A percentile compares a stretch with the other conserved stretches of the same genome.
phyloP scores from a whole-genome alignment of 2,329 filamentous ascomycete genomes.

The Coniochaeta sp. region DNA sequence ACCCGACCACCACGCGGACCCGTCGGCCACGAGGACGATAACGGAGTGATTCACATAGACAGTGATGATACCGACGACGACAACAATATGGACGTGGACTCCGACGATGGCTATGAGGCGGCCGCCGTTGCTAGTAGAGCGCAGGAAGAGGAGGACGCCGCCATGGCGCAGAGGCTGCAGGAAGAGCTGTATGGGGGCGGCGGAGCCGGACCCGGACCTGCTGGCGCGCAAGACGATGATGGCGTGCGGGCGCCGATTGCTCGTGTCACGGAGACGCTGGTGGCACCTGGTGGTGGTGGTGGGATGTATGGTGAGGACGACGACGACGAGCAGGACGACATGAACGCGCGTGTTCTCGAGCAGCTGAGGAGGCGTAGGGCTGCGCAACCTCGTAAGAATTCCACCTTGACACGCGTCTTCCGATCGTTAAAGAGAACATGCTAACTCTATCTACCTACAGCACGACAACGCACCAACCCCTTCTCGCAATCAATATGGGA shows the following conservation, averaged over 20 bases:
- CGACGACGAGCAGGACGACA: slow-evolving; percentile 45
- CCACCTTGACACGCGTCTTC: no score
- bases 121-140: slow-evolving; percentile 37
- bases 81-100: slow-evolving; percentile 24
- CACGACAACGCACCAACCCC: slow-evolving; percentile 20
- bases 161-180: slow-evolving; percentile 84
- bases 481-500: slow-evolving; percentile 32
- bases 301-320: slow-evolving; percentile 39
- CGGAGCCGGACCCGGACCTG: neutral
- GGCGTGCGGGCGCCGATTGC: slow-evolving; percentile 85
- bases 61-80: slow-evolving; percentile 62
- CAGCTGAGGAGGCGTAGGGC: slow-evolving; percentile 49
- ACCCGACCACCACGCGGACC: slow-evolving; percentile 16
- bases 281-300: slow-evolving; percentile 52
- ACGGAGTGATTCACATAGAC: slow-evolving; percentile 66
- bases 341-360: slow-evolving; percentile 56
- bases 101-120: slow-evolving; percentile 31
- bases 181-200: slow-evolving; percentile 73
- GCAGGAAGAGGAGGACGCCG: slow-evolving; percentile 80
- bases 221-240: slow-evolving; percentile 30
- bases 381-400: neutral
- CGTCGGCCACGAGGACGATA: slow-evolving; percentile 41
- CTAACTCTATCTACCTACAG: slow-evolving; percentile 5
- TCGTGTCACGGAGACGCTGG: slow-evolving; percentile 82
- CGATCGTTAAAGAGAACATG: neutral